These are phyloP conservation scores for Yarrowia yakushimensis DNA, from an alignment of 805 yeast genomes.

Conservation along the genomic window DNA sequence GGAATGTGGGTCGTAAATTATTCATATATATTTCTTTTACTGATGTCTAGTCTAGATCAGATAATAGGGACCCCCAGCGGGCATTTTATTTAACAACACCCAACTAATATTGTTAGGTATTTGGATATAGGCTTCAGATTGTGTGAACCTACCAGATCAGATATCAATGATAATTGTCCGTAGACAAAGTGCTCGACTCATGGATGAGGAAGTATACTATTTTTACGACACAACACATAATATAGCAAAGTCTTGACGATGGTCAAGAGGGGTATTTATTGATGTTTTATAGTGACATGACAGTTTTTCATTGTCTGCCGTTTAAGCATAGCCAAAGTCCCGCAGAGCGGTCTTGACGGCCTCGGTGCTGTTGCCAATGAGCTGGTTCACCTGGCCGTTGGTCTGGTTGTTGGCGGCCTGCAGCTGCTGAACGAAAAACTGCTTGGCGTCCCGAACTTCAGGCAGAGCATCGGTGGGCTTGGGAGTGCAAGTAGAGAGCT, in stretches of 20 bases:
- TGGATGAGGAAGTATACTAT: too few species aligned
- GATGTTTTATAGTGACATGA: background rate
- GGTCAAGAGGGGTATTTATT: background rate
- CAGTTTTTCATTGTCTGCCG: too few species aligned
- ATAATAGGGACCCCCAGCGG: too few species aligned
- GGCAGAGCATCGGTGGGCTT: slow-evolving; percentile 71
- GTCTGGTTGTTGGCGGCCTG: slow-evolving; percentile 27
- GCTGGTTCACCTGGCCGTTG: slow-evolving; percentile 25
- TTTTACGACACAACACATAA: background rate
- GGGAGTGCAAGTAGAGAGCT: slow-evolving; percentile 57
- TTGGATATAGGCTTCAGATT: too few species aligned
- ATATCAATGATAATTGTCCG: too few species aligned
- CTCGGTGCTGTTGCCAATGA: slow-evolving; percentile 5
- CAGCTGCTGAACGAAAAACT: slow-evolving; percentile 32
- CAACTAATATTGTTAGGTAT: too few species aligned
- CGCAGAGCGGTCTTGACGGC: slow-evolving; percentile 2
- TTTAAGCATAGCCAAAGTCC: slow-evolving; percentile 17
- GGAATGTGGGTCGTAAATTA: too few species aligned
- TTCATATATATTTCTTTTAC: too few species aligned
- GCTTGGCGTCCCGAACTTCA: slow-evolving; percentile 39
- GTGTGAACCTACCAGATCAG: too few species aligned
- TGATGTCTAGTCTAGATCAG: too few species aligned
- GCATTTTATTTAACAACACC: too few species aligned
- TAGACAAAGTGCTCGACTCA: too few species aligned
- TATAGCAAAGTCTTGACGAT: background rate